Conservation (phyloP, 768 basidiomycete genomes). For the Gyrodon lividus region DNA sequence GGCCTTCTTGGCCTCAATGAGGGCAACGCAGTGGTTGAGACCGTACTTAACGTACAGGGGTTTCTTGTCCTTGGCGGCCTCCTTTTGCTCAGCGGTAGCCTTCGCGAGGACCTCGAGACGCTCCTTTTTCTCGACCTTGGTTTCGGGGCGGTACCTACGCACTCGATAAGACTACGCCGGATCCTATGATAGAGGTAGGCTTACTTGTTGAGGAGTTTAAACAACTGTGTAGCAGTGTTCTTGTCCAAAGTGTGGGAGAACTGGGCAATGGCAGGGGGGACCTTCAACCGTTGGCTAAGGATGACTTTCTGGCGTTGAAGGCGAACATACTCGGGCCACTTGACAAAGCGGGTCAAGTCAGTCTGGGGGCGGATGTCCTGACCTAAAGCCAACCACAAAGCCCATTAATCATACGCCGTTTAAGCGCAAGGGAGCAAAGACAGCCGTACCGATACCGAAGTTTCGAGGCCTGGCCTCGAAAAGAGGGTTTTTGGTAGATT, state of each 20-base stretch:
- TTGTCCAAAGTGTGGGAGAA: constrained; percentile 98
- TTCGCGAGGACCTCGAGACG: constrained; percentile 80
- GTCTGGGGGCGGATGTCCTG: constrained; percentile 88
- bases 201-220: constrained; percentile 95
- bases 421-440: background rate
- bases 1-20: constrained; percentile 97
- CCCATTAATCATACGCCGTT: background rate
- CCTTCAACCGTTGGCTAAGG: constrained; percentile 95
- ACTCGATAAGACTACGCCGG: background rate
- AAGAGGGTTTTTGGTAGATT: constrained; percentile 90
- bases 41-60: constrained; percentile 95
- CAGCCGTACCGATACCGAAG: constrained; percentile 89
- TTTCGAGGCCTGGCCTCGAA: constrained; percentile 90
- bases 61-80: constrained; percentile 82
- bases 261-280: constrained; percentile 96
- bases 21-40: constrained; percentile 93
- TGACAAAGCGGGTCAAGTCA: constrained; percentile 96
- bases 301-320: constrained; percentile 99
- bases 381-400: constrained; percentile 44
- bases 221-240: constrained; percentile 97
- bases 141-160: constrained; percentile 76
- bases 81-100: constrained; percentile 78
- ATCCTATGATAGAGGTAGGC: background rate
- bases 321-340: constrained; percentile 98
- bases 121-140: constrained; percentile 95